Percentiles rank a stretch among this genome's conserved stretches.
Conservation (phyloP, 2,329 filamentous ascomycete species). For the Xylaria sp. region DNA sequence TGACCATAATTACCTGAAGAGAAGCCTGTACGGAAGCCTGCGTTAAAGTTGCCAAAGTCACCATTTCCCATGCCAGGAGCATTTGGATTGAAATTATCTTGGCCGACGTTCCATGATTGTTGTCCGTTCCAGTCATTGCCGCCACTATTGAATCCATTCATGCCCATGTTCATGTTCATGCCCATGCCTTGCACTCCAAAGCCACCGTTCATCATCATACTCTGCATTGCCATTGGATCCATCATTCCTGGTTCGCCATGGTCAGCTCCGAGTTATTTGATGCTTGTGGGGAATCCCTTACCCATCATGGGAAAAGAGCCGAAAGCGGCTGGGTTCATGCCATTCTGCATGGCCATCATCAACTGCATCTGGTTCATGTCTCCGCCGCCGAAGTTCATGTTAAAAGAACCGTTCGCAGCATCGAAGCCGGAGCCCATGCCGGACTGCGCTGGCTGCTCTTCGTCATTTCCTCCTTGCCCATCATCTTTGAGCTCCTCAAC, state of each 20-base stretch:
- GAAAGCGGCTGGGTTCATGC: slow-evolving; percentile 60
- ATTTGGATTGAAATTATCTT: slow-evolving; percentile 91
- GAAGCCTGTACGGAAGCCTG: slow-evolving; percentile 76
- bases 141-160: slow-evolving; percentile 69
- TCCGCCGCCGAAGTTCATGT: slow-evolving; percentile 64
- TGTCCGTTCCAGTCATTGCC: slow-evolving; percentile 80
- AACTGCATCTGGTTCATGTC: slow-evolving; percentile 79
- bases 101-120: slow-evolving; percentile 81
- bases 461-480: slow-evolving; percentile 35
- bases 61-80: slow-evolving; percentile 77
- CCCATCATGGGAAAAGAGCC: slow-evolving; percentile 80
- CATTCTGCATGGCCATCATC: slow-evolving; percentile 78
- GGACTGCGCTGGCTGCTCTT: slow-evolving; percentile 35
- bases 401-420: slow-evolving; percentile 52
- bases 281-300: slow-evolving; percentile 44
- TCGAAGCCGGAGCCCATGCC: slow-evolving; percentile 39
- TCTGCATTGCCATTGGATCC: slow-evolving; percentile 77
- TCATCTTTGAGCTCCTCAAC: slow-evolving; percentile 35
- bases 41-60: slow-evolving; percentile 80
- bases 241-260: slow-evolving; percentile 68
- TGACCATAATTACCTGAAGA: slow-evolving; percentile 82
- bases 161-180: slow-evolving; percentile 81
- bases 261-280: slow-evolving; percentile 35
- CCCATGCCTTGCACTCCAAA: slow-evolving; percentile 14
- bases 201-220: slow-evolving; percentile 64